Conservation (phyloP, 352 stramenopile species). For the Pelagophyceae sp. region DNA sequence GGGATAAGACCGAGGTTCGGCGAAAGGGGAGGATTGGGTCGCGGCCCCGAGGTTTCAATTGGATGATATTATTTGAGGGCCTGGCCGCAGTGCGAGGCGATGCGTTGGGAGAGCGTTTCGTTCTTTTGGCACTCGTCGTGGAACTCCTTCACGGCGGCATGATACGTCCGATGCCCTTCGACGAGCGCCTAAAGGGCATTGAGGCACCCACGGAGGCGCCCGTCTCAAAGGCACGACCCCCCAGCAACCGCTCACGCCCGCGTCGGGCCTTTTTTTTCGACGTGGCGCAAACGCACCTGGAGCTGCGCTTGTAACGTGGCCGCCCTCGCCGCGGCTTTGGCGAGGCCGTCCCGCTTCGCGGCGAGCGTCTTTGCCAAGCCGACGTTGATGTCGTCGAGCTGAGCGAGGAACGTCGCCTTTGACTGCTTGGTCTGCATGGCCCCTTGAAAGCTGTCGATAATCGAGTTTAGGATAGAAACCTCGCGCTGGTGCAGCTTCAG, state of each 20-base stretch:
- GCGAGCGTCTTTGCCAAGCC: constrained; percentile 52
- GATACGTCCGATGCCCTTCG: constrained; percentile 47
- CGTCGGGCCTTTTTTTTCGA: no score
- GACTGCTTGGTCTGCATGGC: constrained; percentile 56
- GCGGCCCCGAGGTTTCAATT: no score
- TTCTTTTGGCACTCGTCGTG: constrained; percentile 73
- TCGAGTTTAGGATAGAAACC: constrained; percentile 65
- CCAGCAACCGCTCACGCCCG: no score
- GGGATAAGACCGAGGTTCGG: no score
- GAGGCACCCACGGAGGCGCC: no score
- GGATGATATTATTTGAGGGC: no score
- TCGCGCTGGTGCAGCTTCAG: constrained; percentile 66
- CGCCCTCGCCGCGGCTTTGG: not conserved
- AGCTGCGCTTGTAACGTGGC: constrained; percentile 3
- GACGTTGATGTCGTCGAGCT: constrained; percentile 57
- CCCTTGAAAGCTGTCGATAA: constrained; percentile 62
- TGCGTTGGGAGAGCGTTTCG: constrained; percentile 58
- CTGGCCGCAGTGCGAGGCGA: no score
- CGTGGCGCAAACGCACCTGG: no score
- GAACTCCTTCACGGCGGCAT: constrained; percentile 69
- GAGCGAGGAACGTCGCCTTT: constrained; percentile 55
- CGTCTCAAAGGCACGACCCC: no score
- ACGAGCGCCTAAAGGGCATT: no score
- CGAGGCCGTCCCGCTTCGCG: constrained; percentile 44
- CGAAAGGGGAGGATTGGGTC: no score